These are phyloP conservation scores for Calonectria pteridis DNA, from an alignment of 2,329 filamentous ascomycete genomes.

Conservation along the genomic window DNA sequence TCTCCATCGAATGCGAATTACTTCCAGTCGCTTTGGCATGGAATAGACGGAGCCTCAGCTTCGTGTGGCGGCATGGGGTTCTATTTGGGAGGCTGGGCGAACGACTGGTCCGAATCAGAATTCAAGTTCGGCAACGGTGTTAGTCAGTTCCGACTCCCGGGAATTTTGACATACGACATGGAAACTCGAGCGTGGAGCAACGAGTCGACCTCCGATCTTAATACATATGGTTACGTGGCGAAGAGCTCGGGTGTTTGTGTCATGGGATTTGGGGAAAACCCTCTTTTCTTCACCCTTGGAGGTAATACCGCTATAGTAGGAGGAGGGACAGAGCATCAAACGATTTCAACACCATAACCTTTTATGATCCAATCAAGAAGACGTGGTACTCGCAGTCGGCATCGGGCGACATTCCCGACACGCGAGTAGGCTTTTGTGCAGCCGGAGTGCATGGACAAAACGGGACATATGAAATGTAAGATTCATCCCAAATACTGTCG, in stretches of 20 bases:
- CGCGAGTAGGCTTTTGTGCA: not conserved
- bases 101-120: not conserved
- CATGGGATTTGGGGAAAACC: not conserved
- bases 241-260: not conserved
- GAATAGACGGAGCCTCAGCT: not conserved
- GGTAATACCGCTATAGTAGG: not conserved
- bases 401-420: not conserved
- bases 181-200: not conserved
- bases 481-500: too few species aligned
- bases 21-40: not conserved
- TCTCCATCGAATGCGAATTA: not conserved
- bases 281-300: not conserved
- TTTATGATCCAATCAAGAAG: not conserved
- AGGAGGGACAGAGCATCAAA: not conserved
- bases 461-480: not conserved
- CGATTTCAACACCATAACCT: not conserved
- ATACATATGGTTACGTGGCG: not conserved
- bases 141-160: not conserved
- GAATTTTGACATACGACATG: not conserved
- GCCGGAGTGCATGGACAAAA: not conserved
- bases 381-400: not conserved
- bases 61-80: not conserved
- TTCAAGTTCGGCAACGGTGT: not conserved
- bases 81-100: not conserved
- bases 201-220: not conserved